Conservation (phyloP, 306 rosid species). For the Pyrus bretschneideri region DNA sequence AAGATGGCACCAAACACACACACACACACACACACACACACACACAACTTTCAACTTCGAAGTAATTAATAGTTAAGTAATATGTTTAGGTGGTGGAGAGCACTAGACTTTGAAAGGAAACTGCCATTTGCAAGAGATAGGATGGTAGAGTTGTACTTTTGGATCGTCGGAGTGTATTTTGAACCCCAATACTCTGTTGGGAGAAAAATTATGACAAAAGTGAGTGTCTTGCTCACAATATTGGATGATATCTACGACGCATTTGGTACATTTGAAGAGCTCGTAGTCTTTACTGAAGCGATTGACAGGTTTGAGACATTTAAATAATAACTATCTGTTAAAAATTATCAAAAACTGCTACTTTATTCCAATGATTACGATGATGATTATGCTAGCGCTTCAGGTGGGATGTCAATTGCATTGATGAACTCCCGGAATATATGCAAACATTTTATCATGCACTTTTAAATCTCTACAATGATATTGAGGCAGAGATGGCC, state of each 20-base stretch:
- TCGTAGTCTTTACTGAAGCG: conserved; percentile 32
- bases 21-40: too few relatives aligned
- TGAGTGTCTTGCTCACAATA: not conserved
- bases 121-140: conserved; percentile 38
- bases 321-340: too few relatives aligned
- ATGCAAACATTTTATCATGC: conserved; percentile 6
- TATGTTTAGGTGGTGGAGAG: conserved; percentile 43
- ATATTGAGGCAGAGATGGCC: conserved; percentile 7
- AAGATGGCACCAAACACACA: too few relatives aligned
- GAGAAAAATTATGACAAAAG: conserved; percentile 21
- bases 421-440: conserved; percentile 21
- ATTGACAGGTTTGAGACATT: conserved; percentile 26
- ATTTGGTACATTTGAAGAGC: conserved; percentile 46
- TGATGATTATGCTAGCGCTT: not conserved
- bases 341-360: too few relatives aligned
- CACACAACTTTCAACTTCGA: not conserved
- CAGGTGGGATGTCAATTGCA: conserved; percentile 26
- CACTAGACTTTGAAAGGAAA: conserved; percentile 11
- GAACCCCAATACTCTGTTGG: conserved; percentile 23
- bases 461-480: conserved; percentile 9
- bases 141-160: conserved; percentile 40
- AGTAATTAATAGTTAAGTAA: not conserved
- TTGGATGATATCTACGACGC: conserved; percentile 50
- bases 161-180: conserved; percentile 26
- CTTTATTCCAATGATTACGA: too few relatives aligned